Conservation (phyloP, 2,329 filamentous ascomycete species). For the Fusarium clavum region DNA sequence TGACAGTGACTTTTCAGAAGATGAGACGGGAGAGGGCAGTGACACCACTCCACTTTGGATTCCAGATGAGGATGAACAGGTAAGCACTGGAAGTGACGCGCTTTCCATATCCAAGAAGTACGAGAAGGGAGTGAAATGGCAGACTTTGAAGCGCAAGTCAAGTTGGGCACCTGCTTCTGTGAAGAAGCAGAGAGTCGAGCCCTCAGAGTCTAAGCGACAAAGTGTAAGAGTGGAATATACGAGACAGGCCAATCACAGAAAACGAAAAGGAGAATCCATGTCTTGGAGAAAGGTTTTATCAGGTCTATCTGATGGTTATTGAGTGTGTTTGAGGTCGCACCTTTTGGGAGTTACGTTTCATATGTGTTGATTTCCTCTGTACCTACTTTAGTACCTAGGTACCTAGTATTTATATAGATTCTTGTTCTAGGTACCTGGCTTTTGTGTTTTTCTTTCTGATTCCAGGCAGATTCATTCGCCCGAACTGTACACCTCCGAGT, state of each 20-base stretch:
- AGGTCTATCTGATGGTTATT: not conserved
- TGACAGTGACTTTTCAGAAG: conserved; percentile 11
- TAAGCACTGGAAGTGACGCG: not conserved
- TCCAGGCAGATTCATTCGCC: not conserved
- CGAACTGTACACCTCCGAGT: not conserved
- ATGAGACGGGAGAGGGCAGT: conserved; percentile 11
- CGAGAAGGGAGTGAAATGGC: not conserved
- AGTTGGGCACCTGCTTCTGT: not conserved
- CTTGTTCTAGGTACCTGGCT: not conserved
- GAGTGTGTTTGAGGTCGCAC: not conserved
- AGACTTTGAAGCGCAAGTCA: conserved; percentile 30
- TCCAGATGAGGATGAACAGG: not conserved
- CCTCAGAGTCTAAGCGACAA: not conserved
- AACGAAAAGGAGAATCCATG: not conserved
- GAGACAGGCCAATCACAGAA: not conserved
- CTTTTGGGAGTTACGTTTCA: not conserved
- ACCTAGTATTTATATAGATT: not conserved
- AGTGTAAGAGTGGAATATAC: not conserved
- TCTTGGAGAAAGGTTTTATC: not conserved
- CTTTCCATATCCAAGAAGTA: not conserved
- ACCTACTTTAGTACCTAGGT: too few relatives aligned
- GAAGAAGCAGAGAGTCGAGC: conserved; percentile 9
- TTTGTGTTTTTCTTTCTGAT: not conserved
- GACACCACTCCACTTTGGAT: conserved; percentile 4
- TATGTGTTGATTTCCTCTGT: not conserved